Evolutionary conservation across 495 filamentous ascomycete species (phyloP).

Genomic region (Aspergillus haitiensis): DNA sequence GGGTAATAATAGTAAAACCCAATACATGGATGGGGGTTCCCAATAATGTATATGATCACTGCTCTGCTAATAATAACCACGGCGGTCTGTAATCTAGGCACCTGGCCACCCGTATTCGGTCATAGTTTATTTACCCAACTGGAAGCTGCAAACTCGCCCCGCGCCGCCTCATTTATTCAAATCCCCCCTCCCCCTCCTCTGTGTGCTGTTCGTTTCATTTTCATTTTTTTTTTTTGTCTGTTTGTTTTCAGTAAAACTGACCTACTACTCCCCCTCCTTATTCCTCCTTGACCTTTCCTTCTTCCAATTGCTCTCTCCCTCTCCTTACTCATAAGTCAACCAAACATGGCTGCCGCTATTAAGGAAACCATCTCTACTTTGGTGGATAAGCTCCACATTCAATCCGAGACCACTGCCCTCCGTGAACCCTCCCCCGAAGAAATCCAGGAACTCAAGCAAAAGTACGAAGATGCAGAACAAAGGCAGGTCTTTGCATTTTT

Average conservation of each 20-base stretch:
- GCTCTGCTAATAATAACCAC: conserved; percentile 9
- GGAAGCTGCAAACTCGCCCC: conserved; percentile 18
- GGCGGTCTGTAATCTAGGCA: conserved; percentile 9
- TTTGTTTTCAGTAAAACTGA: too few species aligned
- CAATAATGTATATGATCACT: background rate
- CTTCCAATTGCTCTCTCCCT: conserved; percentile 8
- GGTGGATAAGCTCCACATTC: conserved; percentile 56
- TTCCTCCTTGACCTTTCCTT: conserved; percentile 8
- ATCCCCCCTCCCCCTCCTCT: conserved; percentile 1
- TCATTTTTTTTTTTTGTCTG: too few species aligned
- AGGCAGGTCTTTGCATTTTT: conserved; percentile 91
- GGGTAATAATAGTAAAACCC: background rate
- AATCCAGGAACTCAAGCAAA: conserved; percentile 69
- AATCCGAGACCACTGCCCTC: conserved; percentile 44
- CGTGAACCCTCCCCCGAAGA: conserved; percentile 71
- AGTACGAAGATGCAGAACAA: conserved; percentile 78
- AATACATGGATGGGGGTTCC: background rate
- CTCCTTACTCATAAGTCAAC: conserved; percentile 7
- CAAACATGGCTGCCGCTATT: conserved; percentile 46
- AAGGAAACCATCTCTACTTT: conserved; percentile 58
- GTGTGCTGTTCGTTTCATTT: background rate
- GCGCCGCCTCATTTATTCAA: conserved; percentile 9
- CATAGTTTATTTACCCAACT: background rate
- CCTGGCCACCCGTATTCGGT: conserved; percentile 9
- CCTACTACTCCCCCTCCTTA: conserved; percentile 2